These are phyloP conservation scores for Ganoderma lucidum DNA, from an alignment of 1,284 basidiomycete genomes.

Conservation along the genomic window DNA sequence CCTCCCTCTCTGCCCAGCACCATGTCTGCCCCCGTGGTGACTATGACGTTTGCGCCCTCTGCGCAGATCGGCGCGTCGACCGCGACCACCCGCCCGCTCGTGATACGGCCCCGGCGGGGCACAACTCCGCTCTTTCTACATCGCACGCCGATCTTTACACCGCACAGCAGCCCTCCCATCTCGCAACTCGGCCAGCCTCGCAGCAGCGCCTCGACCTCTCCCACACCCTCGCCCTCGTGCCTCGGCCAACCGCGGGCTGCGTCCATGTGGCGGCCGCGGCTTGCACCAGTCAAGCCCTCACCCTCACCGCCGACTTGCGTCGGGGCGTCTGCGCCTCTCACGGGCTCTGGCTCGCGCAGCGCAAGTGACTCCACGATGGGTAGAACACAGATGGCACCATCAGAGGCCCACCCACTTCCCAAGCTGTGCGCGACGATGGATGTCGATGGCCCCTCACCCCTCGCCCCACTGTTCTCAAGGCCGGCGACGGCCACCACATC, in stretches of 20 bases:
- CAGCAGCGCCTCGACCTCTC: slow-evolving; percentile 3
- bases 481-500: neutral
- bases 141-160: slow-evolving; percentile 17
- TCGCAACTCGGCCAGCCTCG: slow-evolving; percentile 6
- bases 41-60: slow-evolving; percentile 22
- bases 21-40: slow-evolving; percentile 26
- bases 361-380: slow-evolving; percentile 3
- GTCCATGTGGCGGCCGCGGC: slow-evolving; percentile 13
- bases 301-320: neutral
- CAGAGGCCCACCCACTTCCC: slow-evolving; percentile 1
- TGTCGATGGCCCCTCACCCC: slow-evolving; percentile 5
- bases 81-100: slow-evolving; percentile 16
- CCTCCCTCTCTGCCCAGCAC: slow-evolving; percentile 20
- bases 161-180: slow-evolving; percentile 11
- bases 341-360: neutral
- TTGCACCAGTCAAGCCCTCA: neutral
- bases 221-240: neutral
- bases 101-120: slow-evolving; percentile 22
- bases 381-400: neutral
- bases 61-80: slow-evolving; percentile 17
- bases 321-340: slow-evolving; percentile 9
- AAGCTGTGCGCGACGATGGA: slow-evolving; percentile 3
- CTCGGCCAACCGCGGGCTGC: neutral
- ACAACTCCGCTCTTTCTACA: slow-evolving; percentile 26
- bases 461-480: neutral